phyloP scores from a whole-genome alignment of 306 rosid genomes.

The Castanea mollissima region DNA sequence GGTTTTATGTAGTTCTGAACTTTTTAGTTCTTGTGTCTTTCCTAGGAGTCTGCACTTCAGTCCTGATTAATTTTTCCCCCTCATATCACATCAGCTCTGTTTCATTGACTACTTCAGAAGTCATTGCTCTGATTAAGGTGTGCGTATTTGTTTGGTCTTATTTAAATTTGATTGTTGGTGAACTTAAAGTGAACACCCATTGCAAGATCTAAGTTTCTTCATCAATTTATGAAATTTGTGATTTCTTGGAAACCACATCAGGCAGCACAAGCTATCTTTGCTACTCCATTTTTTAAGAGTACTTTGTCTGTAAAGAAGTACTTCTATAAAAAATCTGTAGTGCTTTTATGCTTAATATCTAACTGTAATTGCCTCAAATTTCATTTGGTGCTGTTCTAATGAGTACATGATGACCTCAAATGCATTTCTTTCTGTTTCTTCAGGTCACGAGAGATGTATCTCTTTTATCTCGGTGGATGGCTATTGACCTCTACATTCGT shows the following conservation, averaged over 20 bases:
- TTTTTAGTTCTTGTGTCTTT: background rate
- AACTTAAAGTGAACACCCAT: background rate
- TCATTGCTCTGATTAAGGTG: background rate
- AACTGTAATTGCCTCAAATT: background rate
- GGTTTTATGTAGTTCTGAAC: background rate
- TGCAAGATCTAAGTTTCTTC: background rate
- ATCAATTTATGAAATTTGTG: background rate
- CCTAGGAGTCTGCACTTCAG: background rate
- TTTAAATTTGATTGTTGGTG: background rate
- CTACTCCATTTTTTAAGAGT: background rate
- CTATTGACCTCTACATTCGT: slow-evolving; percentile 78
- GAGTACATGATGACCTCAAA: background rate
- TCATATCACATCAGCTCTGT: background rate
- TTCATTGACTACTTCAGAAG: background rate
- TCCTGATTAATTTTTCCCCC: background rate
- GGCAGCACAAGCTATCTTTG: background rate
- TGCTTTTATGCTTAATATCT: background rate
- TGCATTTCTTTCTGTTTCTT: slow-evolving; percentile 23
- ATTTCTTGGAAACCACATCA: background rate
- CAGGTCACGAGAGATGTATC: slow-evolving; percentile 92
- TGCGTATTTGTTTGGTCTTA: background rate
- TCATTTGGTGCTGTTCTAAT: background rate
- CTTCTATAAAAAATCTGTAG: slow-evolving; percentile 1
- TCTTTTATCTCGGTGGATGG: slow-evolving; percentile 93
- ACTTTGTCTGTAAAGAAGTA: background rate